Evolutionary conservation across 805 yeast species (phyloP), one percentile per base, ranked within the genome.

Genomic region (Metschnikowia arizonensis): DNA sequence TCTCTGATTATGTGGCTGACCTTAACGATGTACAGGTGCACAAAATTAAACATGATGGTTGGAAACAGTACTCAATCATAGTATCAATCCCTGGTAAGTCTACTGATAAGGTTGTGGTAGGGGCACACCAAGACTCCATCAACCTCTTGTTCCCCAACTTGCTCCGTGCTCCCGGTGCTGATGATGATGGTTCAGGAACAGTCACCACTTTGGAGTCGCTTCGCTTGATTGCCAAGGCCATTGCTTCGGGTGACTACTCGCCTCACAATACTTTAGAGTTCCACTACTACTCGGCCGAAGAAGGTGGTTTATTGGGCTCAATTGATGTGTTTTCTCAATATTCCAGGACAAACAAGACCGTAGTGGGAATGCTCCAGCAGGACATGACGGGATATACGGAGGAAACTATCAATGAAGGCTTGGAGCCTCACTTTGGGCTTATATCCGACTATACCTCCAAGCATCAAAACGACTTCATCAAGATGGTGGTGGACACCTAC

Each of bases 221-320:
- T 55, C 74, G 93, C 52, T 64, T 85, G 12, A 65, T 88, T 23
- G 63, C 77, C 6, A 69, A 66, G 29, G 61, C 63, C 19, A 59
- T 62, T 42, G 57, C 51, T 15, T 39, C 53, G 3, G 65, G 65
- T 2, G 67, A 70, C 0, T 74, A 74, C 53, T 56, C 65, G 47
- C 88, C 90, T 11, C 66, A 75, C 34, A 87, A 88, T 64, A 79
- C 95, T 0, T 65, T 91, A 15, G 96, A 91, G 62, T 90, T 91
- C 69, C 98, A 91, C 66, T 91, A 88, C 74, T 91, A 88, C 68
- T 79, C 95, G 23, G 98, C 96, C 1, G 98, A 91, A 68, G 98
- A 91, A 72, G 89, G 88, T 49, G 97, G 97, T 0, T 68, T 88
- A 45, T 69, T 87, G 43, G 98, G 98, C 1, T 88, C 96, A 4